Evolutionary conservation across 129 eudicot species (phyloP), one percentile per base, ranked within the genome.

Genomic region (Artemisia tridentata): DNA sequence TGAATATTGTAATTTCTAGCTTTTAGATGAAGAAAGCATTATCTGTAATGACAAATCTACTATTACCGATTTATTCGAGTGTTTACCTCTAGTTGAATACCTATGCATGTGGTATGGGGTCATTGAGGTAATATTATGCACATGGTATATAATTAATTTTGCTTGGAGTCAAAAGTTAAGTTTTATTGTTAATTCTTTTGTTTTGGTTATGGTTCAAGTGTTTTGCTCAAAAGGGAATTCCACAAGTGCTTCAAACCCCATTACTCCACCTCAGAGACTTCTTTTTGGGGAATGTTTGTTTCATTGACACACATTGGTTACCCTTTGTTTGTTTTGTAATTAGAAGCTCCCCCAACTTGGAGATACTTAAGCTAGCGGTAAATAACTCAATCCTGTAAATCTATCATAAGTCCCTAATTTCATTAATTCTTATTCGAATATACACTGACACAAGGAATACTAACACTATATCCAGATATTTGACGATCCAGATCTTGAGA

Each of bases 261-360:
- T 50, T 50, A 50, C 4, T 50, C 55, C 55, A 50, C 55, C 55
- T 50, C 55, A 14, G 17, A 50, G 15, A 12, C 14, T 50, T 50
- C 5, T 14, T 12, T 50, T 12, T 50, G 6, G 55, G 7, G 55
- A 16, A 50, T 9, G 1, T 50, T 3, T 50, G 15, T 50, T 14
- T 50, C 55, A 8, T 50, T 50, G 14, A 50, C 17, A 16, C 15
- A 2, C 1, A 50, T 50, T 14, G 16, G 55, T 50, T 34, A 34
- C 43, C 43, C 43, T 34, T 34, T 34, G 1, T 34, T 34, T 34
- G 15, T 14, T 50, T 13, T 50, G 54, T 51, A 51, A 51, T 51
- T 14, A 15, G 56, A 51, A 51, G 56, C 19, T 51, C 56, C 56
- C 56, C 56, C n/a, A 51, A 51, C 56, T 51, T 51, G 56, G 56